Base-by-base conservation (phyloP, 2,329 filamentous ascomycete genomes). In the Aspergillus versicolor region DNA sequence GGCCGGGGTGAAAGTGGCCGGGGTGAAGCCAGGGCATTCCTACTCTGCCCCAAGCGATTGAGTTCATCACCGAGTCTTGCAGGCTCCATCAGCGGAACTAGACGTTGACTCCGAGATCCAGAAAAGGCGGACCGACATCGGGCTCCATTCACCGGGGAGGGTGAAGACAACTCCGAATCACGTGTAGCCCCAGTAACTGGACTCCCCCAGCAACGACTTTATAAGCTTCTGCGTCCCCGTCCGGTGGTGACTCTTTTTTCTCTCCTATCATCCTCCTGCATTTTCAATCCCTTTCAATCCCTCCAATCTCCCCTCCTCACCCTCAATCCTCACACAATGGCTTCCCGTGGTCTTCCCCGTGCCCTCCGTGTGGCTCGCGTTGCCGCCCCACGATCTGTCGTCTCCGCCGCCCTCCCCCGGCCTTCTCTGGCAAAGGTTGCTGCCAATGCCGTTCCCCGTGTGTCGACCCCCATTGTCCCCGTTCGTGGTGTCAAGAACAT, bases 401-500 rank as follows among this genome's bases (percentile, higher is more conserved):
- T 85, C 65, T 81, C 83, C 63, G 82, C 83, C 61, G 76, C 83
- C 67, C 81, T 80, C 62, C 78, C 79, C 68, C 78, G 79, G 64
- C 75, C 74, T 61, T 73, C 74, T 64, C 81, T 82, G 64, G 80
- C 63, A 21, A 67, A 66, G 63, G 59, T 78, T 68, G 76, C 72
- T 57, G 61, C 74, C 52, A 67, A 63, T 57, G 62, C 73, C 51
- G 62, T 67, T 30, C 63, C 79, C 66, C 79, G 79, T 66, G 75
- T 77, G 61, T 72, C 77, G 58, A 80, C 65, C 44, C 65, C 65
- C 52, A 79, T 78, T 63, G 75, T 71, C 47, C 64, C 76, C 61
- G 72, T 75, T 66, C 89, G 94, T 75, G 94, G 94, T 77, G 81
- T 96, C 74, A 97, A 99, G 91, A 97, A 93, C 70, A 93, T 99